Evolutionary conservation across 331 rosid genomes (phyloP), one percentile per base, ranked within the genome.

Genomic region (Malus hybrid): DNA sequence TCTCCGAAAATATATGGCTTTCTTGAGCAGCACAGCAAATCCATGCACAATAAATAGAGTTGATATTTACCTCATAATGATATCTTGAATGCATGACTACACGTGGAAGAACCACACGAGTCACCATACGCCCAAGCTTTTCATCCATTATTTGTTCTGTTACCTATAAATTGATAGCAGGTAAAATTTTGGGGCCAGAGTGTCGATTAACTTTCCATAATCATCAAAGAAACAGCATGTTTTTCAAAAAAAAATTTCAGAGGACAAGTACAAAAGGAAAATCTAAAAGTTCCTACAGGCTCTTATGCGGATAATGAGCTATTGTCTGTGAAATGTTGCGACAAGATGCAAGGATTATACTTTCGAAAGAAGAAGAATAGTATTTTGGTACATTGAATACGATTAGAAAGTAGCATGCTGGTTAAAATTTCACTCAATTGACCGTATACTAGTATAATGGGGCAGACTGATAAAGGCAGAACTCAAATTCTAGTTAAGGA

Each of bases 31-130:
- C 4, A 24, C 18, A 39, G 1, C 46, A 39, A 73, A 7, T 42
- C 12, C 24, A 60, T 36, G 22, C 57, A 15, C 3, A 3, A 61
- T 24, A 5, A 70, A 70, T 57, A 48, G 53, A 24, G 14, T 57
- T 22, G 61, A 26, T 42, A 46, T 66, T 79, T 84, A 92, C 97
- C 90, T 84, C 90, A 85, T 92, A 95, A 87, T 92, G 99, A 85
- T 90, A 79, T 66, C 99, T 84, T 5, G 99, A 88, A 77, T 92
- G 97, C 99, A 95, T 95, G 79, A 95, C 91, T 57, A 95, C 99
- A 10, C 90, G 98, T 26, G 99, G 99, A 89, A 95, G 99, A 82
- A 95, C 91, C 79, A 95, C 99, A 33, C 96, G 96, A 10, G 89
- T 95, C 48, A 89, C 99, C 77, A 84, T 74, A 58, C 99, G 93